Conservation (phyloP, 148 eudicot genomes). For the Salicornia ramosissima region DNA sequence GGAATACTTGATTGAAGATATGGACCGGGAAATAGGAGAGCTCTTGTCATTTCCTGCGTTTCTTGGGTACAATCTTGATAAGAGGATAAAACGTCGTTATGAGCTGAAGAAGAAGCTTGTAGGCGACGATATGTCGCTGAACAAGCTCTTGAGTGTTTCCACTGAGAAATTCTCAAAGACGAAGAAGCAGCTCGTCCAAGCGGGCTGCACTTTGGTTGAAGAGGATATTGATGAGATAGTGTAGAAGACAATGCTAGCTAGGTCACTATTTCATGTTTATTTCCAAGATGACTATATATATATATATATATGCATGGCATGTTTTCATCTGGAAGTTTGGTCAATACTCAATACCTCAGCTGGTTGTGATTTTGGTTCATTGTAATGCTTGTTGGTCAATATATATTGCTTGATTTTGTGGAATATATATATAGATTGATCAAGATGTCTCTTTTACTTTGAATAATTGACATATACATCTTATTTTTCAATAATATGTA, state of each 20-base stretch:
- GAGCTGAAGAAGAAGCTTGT: conserved; percentile 55
- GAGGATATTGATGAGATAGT: conserved; percentile 3
- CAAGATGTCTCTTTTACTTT: too few species aligned
- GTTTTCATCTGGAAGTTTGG: too few species aligned
- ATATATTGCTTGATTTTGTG: too few species aligned
- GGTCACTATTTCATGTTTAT: background rate
- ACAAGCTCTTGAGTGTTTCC: conserved; percentile 77
- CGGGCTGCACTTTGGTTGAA: conserved; percentile 10
- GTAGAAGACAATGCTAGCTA: conserved; percentile 12
- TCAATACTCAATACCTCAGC: too few species aligned
- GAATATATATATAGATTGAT: too few species aligned
- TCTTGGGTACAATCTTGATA: conserved; percentile 87
- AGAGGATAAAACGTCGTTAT: conserved; percentile 76
- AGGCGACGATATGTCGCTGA: conserved; percentile 83
- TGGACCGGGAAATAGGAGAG: conserved; percentile 88
- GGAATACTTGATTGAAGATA: conserved; percentile 74
- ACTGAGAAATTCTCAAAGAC: conserved; percentile 52
- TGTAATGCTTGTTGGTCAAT: too few species aligned
- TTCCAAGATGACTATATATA: too few species aligned
- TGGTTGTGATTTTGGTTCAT: too few species aligned
- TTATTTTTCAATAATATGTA: too few species aligned
- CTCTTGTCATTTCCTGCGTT: conserved; percentile 88
- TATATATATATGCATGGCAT: too few species aligned
- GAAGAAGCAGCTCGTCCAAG: conserved; percentile 29
- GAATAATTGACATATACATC: too few species aligned